Base-by-base conservation (phyloP, 768 basidiomycete species). In the Lactarius akahatsu region DNA sequence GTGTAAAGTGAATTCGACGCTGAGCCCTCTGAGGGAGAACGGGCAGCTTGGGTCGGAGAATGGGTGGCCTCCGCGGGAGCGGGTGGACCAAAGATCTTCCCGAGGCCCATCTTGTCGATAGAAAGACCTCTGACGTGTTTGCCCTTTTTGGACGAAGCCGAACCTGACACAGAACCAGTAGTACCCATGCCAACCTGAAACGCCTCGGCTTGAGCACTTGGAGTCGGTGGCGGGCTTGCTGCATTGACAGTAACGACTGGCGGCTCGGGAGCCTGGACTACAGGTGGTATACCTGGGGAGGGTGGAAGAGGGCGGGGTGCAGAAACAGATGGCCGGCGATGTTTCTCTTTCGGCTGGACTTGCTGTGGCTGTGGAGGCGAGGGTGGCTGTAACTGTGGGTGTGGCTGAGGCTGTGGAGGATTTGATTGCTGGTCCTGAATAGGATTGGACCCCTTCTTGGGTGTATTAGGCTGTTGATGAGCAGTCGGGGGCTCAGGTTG, bases 31-130 rank as follows among this genome's bases (percentile, higher is more conserved):
- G 78, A 78, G 1, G 82, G 79, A 30, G 78, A 75, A 63, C 83
- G 79, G 20, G 80, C 79, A 36, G 78, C 72, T 18, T 70, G 73
- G 6, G 76, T 76, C 50, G 73, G 71, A 28, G 72, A 63, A n/a
- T 76, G 73, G 50, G 40, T 58, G 9, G 69, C 58, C n/a, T 80
- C 77, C 8, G 76, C 64, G 57, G 75, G 76, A 26, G 70, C 61
- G 30, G 76, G 72, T 20, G 80, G 74, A 38, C 83, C 83, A 62
- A 93, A 89, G 62, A 94, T 83, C 78, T 90, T 92, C 61, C 86
- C 85, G 3, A 94, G 80, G 11, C 88, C 89, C 70, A 93, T 85
- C 75, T 88, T 89, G 79, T 93, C 92, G 70, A 92, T 77, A 4
- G 91, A 91, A 66, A 90, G 78, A 10, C 89, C 90, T 70, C 86